Evolutionary conservation across 352 stramenopile species (phyloP), one percentile per base, ranked within the genome.

Genomic region (Pythium rishiriense): DNA sequence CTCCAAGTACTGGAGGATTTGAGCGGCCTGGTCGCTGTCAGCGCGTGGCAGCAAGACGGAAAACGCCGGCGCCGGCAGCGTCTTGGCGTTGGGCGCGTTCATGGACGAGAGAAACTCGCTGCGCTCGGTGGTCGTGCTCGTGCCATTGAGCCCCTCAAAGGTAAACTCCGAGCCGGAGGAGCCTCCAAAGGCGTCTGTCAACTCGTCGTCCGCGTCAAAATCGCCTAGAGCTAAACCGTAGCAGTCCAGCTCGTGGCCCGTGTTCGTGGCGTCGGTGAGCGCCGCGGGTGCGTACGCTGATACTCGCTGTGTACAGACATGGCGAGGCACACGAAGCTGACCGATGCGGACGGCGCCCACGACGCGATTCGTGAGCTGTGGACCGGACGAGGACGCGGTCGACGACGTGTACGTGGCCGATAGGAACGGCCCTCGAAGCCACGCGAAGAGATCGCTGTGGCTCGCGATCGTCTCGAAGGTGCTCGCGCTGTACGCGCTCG

Each of bases 261-360:
- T 46, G 29, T 50, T 42, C 9, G 10, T 31, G 9, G 49, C 60
- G 37, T 57, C 51, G 35, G 48, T 56, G n/a, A 61, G 42, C 8
- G 58, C 24, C 0, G 43, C 54, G 0, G 53, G 35, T 12, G 79
- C 76, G 57, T 73, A 87, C 14, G 62, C 52, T 1, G 58, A 65
- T 19, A 75, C 31, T 33, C 76, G 64, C 33, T 58, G 61, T 9
- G 76, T 75, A 56, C 78, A 87, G 46, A 79, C 70, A 25, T 57
- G 49, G 3, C 24, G 60, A 17, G 66, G 7, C 22, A 81, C 76
- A 17, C 78, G 74, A 14, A 87, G 68, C 53, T 85, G 74, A 0
- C 74, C 78, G 56, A 87, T 69, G 28, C 74, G 72, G 41, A 85
- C 68, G 19, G 65, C 76, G 26, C 78, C 78, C 15, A 87, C 58